These are phyloP conservation scores for Aspergillus sp. DNA, from an alignment of 2,329 filamentous ascomycete genomes.

Conservation along the genomic window DNA sequence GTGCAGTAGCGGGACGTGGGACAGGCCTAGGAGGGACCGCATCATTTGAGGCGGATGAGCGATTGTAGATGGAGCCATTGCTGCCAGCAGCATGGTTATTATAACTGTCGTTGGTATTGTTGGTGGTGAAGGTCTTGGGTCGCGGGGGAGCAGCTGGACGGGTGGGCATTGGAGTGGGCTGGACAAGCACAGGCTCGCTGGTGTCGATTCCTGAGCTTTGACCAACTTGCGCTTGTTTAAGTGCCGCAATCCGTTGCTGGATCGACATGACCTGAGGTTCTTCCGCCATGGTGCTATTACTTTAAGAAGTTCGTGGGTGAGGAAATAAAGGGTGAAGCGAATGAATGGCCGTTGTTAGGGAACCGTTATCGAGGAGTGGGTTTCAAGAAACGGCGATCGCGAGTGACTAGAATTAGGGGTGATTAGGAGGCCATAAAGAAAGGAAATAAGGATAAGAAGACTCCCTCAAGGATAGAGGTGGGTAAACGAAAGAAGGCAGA, in stretches of 20 bases:
- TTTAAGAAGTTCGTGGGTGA: neutral
- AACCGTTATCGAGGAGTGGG: neutral
- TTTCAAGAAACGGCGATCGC: neutral
- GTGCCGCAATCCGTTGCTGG: constrained; percentile 49
- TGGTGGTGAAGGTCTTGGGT: constrained; percentile 10
- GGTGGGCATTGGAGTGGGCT: constrained; percentile 26
- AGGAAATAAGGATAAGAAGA: neutral
- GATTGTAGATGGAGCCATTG: constrained; percentile 38
- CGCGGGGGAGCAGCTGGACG: constrained; percentile 27
- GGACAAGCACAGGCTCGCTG: constrained; percentile 27
- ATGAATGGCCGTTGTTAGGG: neutral
- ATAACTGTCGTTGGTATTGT: neutral
- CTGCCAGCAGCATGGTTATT: constrained; percentile 12
- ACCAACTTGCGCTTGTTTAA: constrained; percentile 48
- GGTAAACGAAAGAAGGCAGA: neutral
- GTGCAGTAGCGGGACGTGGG: constrained; percentile 28
- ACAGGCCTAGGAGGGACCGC: constrained; percentile 26
- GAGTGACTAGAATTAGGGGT: neutral
- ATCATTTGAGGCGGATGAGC: constrained; percentile 27
- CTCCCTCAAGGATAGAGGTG: neutral
- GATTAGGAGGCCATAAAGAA: neutral
- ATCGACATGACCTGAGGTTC: constrained; percentile 47
- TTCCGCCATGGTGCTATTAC: constrained; percentile 38
- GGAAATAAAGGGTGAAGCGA: neutral
- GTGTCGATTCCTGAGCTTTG: constrained; percentile 34